phyloP scores from a whole-genome alignment of 208 protist genomes.

The Entamoeba invadens region DNA sequence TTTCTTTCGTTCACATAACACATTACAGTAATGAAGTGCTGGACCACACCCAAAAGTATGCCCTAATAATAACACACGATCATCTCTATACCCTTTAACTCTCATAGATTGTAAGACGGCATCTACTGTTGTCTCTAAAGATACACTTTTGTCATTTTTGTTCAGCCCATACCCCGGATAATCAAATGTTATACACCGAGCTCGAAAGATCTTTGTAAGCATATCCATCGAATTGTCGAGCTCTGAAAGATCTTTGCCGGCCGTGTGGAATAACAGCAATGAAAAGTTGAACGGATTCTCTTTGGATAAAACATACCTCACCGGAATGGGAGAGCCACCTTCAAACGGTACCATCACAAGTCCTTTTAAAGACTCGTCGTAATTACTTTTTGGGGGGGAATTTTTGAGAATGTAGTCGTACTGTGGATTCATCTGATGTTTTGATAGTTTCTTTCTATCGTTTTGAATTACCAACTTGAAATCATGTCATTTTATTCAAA shows the following conservation, averaged over 20 bases:
- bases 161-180: not conserved
- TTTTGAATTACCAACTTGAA: too few species aligned
- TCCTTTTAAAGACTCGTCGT: not conserved
- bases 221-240: not conserved
- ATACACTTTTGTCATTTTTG: not conserved
- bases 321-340: not conserved
- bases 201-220: not conserved
- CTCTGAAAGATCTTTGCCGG: not conserved
- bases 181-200: not conserved
- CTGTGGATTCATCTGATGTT: not conserved
- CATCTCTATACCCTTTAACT: not conserved
- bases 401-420: not conserved
- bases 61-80: not conserved
- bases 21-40: not conserved
- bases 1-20: not conserved
- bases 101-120: not conserved
- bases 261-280: not conserved
- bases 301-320: not conserved
- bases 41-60: not conserved
- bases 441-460: too few species aligned
- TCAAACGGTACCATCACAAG: not conserved
- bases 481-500: too few species aligned
- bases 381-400: not conserved
- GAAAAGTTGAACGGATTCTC: not conserved
- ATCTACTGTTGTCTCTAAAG: not conserved